Evolutionary conservation across 73 alveolate genomes (phyloP).

Genomic region (Tetrahymena borealis): DNA sequence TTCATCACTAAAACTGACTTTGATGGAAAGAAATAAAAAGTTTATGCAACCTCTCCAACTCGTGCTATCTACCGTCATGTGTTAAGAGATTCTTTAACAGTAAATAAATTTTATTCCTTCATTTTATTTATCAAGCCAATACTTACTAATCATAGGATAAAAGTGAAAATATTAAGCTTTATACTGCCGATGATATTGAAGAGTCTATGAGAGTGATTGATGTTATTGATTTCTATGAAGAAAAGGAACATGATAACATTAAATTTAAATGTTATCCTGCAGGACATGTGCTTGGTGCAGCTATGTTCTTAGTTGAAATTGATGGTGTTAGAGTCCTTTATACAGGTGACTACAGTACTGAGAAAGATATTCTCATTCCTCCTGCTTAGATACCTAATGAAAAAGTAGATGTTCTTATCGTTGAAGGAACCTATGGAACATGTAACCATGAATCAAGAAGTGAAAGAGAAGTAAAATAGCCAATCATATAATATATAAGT

Average conservation of each 20-base stretch:
- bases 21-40: constrained; percentile 74
- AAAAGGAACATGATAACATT: constrained; percentile 88
- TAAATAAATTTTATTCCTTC: constrained; percentile 2
- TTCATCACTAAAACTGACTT: constrained; percentile 94
- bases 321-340: constrained; percentile 97
- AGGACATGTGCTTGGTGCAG: constrained; percentile 99
- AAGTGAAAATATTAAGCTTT: constrained; percentile 65
- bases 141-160: constrained; percentile 78
- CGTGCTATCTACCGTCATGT: constrained; percentile 87
- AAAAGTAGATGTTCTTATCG: constrained; percentile 93
- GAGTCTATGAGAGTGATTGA: constrained; percentile 82
- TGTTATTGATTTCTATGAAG: constrained; percentile 93
- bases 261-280: constrained; percentile 97
- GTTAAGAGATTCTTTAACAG: constrained; percentile 27
- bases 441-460: constrained; percentile 95
- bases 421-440: constrained; percentile 98
- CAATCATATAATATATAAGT: not conserved
- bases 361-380: constrained; percentile 68
- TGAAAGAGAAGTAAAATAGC: constrained; percentile 90
- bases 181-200: constrained; percentile 79
- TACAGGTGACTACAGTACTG: constrained; percentile 99
- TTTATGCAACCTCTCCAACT: constrained; percentile 99
- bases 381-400: constrained; percentile 98
- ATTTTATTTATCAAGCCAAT: constrained; percentile 74
- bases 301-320: constrained; percentile 98